phyloP scores from a whole-genome alignment of 1,284 basidiomycete genomes.

The Fomes fomentarius region DNA sequence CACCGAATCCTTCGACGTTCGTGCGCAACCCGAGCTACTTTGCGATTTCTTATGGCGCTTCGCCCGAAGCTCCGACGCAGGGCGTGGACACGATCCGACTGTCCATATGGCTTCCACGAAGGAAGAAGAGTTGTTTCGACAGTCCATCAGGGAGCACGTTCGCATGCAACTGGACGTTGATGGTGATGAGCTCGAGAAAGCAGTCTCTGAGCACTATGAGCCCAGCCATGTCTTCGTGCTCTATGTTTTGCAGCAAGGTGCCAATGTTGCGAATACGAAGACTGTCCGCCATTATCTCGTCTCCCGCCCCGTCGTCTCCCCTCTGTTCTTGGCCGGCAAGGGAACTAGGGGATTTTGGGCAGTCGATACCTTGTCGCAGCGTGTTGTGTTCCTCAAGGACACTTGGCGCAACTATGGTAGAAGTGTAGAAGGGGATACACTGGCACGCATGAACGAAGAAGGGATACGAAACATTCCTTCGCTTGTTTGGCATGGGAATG shows the following conservation, averaged over 20 bases:
- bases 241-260: neutral
- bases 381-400: slow-evolving; percentile 15
- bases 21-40: neutral
- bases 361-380: neutral
- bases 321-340: neutral
- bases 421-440: slow-evolving; percentile 2
- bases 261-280: too few relatives aligned
- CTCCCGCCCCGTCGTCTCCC: slow-evolving; percentile 8
- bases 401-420: slow-evolving; percentile 9
- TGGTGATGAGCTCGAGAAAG: neutral
- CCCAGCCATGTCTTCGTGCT: neutral
- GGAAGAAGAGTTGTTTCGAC: neutral
- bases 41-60: slow-evolving; percentile 8
- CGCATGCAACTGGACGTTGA: neutral
- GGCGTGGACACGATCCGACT: slow-evolving; percentile 8
- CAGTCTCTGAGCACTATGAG: slow-evolving; percentile 4
- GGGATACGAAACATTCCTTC: slow-evolving; percentile 8
- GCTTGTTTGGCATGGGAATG: slow-evolving; percentile 3
- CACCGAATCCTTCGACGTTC: slow-evolving; percentile 8
- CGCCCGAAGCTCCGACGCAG: neutral
- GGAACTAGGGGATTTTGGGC: slow-evolving; percentile 17
- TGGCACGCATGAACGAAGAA: neutral
- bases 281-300: slow-evolving; percentile 1
- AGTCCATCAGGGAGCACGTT: neutral
- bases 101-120: neutral